A percentile compares a stretch with the other conserved stretches of the same genome.
These are phyloP conservation scores for Sporothrix globosa DNA, from an alignment of 2,329 filamentous ascomycete species.

Conservation along the genomic window DNA sequence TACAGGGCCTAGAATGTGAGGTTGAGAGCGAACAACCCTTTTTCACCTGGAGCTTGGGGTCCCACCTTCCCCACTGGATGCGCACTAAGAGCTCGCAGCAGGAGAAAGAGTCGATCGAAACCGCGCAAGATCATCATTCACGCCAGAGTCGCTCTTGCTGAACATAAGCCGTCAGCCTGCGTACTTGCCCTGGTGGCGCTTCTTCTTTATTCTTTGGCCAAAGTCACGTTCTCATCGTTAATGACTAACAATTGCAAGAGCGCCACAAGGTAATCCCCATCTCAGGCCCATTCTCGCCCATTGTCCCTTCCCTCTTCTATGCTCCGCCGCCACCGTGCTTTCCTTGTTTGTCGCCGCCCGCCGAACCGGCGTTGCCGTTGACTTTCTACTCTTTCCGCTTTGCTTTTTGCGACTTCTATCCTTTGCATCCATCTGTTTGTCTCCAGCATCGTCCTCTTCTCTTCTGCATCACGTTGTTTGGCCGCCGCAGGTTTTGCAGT, in stretches of 20 bases:
- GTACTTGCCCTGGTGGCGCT: not conserved
- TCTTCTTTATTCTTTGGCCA: constrained; percentile 20
- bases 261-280: constrained; percentile 9
- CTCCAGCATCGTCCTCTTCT: not conserved
- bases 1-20: not conserved
- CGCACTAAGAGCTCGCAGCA: constrained; percentile 12
- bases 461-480: not conserved
- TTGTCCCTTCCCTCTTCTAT: not conserved
- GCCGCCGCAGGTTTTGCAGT: not conserved
- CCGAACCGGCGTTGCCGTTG: constrained; percentile 13
- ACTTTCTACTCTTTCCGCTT: not conserved
- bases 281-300: not conserved
- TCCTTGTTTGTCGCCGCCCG: constrained; percentile 17
- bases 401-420: not conserved
- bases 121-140: not conserved
- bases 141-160: constrained; percentile 4
- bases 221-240: not conserved
- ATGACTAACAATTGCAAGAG: constrained; percentile 10
- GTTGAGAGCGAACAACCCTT: not conserved
- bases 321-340: not conserved
- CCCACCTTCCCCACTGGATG: constrained; percentile 16
- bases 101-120: constrained; percentile 16
- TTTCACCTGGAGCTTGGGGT: not conserved
- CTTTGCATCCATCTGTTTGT: not conserved
- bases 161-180: not conserved